Evolutionary conservation across 805 yeast species (phyloP), one percentile per base, ranked within the genome.

Genomic region (Metschnikowia lachancei): DNA sequence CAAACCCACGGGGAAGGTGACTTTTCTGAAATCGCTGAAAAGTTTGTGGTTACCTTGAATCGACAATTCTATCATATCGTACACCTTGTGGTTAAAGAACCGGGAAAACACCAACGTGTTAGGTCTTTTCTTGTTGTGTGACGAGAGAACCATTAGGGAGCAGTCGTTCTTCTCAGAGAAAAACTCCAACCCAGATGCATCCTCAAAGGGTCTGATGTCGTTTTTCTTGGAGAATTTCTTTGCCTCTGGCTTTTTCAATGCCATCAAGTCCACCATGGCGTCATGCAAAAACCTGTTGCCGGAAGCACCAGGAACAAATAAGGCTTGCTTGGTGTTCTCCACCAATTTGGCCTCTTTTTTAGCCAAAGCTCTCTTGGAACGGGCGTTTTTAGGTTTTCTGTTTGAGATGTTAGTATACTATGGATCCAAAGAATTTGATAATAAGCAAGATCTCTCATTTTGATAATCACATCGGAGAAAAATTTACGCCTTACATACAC

Each of bases 91-190:
- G 63, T 90, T 89, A 74, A 94, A 94, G 39, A 96, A 89, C 63
- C 99, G 80, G 28, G 84, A 74, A 67, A 91, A 92, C 1, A 94
- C 87, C 59, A 94, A 72, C 54, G 88, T 89, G 67, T 92, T 88
- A 51, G 95, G 96, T 65, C 99, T 80, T 73, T 94, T 94, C 66
- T 94, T 94, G 63, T 87, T 88, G 67, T 80, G 80, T 17, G 88
- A 76, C 8, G 89, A 77, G 42, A 91, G 75, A 12, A 94, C 95
- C 60, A 94, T 64, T 47, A 94, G 70, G 2, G 98, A 89, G 36
- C 86, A 66, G 66, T 94, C 99, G 65, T 94, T 94, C 76, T 94
- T 94, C 66, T 92, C 96, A 56, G 96, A 78, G 68, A 94, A 88
- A 61, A 94, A 94, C 67, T 94, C 99, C 49, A 94, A 69, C 31